Evolutionary conservation across 441 rosid species (phyloP).

Genomic region (Breynia disticha): DNA sequence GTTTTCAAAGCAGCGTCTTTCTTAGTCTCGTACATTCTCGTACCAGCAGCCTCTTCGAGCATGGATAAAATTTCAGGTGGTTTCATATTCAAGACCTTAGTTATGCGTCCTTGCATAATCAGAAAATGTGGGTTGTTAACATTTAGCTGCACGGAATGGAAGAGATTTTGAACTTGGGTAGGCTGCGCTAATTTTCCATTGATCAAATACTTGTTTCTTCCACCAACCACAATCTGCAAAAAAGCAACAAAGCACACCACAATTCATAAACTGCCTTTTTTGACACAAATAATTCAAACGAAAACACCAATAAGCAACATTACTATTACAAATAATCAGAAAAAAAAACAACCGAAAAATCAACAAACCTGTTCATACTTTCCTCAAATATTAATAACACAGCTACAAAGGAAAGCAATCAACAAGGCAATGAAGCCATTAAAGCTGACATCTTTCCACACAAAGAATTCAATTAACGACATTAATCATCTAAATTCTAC

Average conservation of each 20-base stretch:
- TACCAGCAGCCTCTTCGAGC: conserved; percentile 99
- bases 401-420: too few relatives aligned
- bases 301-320: neutral
- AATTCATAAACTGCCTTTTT: neutral
- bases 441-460: too few relatives aligned
- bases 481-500: too few relatives aligned
- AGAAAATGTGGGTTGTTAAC: conserved; percentile 98
- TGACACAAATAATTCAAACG: neutral
- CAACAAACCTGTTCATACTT: too few relatives aligned
- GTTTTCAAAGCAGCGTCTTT: conserved; percentile 87
- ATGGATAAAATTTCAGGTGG: conserved; percentile 95
- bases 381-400: too few relatives aligned
- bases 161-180: conserved; percentile 93
- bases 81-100: conserved; percentile 94
- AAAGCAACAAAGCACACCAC: conserved; percentile 1
- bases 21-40: conserved; percentile 98
- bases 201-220: conserved; percentile 90
- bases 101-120: conserved; percentile 98
- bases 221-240: conserved; percentile 94
- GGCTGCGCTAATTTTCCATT: conserved; percentile 98
- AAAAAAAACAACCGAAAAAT: too few relatives aligned
- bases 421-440: too few relatives aligned
- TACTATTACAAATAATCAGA: too few relatives aligned
- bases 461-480: too few relatives aligned
- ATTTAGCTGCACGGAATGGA: conserved; percentile 96